Evolutionary conservation across 2,329 filamentous ascomycete genomes (phyloP).

Genomic region (Neurospora sp.): DNA sequence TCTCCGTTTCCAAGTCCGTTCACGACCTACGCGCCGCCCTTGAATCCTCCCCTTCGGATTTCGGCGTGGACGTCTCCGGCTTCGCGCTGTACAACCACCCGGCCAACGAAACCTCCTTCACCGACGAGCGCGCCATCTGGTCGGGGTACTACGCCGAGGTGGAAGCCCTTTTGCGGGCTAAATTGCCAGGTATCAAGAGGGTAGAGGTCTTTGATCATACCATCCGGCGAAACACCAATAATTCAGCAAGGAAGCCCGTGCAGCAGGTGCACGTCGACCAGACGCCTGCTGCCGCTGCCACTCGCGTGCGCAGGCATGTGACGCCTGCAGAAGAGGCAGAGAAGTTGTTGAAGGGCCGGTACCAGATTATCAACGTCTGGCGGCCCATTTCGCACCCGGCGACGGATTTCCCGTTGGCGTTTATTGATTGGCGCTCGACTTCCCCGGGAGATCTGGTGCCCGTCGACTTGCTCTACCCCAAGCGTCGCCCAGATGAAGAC

Average conservation of each 20-base stretch:
- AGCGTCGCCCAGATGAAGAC: slow-evolving; percentile 24
- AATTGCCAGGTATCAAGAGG: slow-evolving; percentile 47
- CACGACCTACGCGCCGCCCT: slow-evolving; percentile 43
- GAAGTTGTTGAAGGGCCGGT: slow-evolving; percentile 44
- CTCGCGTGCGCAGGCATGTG: slow-evolving; percentile 51
- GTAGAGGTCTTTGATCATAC: slow-evolving; percentile 66
- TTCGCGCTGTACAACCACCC: slow-evolving; percentile 46
- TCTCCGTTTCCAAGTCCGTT: slow-evolving; percentile 36
- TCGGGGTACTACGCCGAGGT: slow-evolving; percentile 52
- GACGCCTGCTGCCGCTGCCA: slow-evolving; percentile 51
- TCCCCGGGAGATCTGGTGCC: slow-evolving; percentile 46
- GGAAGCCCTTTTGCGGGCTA: slow-evolving; percentile 43
- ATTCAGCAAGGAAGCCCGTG: slow-evolving; percentile 52
- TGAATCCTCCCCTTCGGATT: slow-evolving; percentile 26
- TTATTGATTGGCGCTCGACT: slow-evolving; percentile 54
- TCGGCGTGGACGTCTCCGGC: slow-evolving; percentile 47
- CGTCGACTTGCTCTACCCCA: slow-evolving; percentile 53
- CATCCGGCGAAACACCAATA: slow-evolving; percentile 47
- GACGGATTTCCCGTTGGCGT: slow-evolving; percentile 52
- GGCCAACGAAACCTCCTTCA: slow-evolving; percentile 43
- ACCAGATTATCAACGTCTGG: slow-evolving; percentile 64
- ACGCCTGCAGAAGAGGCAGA: slow-evolving; percentile 43
- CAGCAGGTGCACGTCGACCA: slow-evolving; percentile 65
- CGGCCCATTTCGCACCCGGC: slow-evolving; percentile 54
- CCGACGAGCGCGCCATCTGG: slow-evolving; percentile 44